phyloP scores from a whole-genome alignment of 306 rosid species.

The Datisca glomerata region DNA sequence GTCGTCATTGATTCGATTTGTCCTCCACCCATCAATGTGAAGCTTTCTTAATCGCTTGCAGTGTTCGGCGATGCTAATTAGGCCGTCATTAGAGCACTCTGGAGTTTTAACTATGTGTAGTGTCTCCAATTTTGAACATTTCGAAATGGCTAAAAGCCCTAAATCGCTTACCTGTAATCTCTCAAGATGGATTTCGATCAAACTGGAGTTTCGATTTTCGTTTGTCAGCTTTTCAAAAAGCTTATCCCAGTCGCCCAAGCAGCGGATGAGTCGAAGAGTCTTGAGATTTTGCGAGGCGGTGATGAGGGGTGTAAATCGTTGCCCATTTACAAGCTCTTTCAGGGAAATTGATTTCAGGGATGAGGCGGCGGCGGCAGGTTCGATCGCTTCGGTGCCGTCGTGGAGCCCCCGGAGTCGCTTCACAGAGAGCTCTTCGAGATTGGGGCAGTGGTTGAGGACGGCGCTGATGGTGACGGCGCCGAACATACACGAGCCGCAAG shows the following conservation, averaged over 20 bases:
- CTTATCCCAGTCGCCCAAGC: conserved; percentile 76
- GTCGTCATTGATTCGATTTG: conserved; percentile 58
- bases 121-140: conserved; percentile 40
- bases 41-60: conserved; percentile 65
- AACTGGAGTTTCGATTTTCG: conserved; percentile 19
- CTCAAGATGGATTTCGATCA: conserved; percentile 63
- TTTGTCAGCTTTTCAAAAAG: conserved; percentile 33
- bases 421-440: conserved; percentile 61
- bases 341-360: conserved; percentile 48
- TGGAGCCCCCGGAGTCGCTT: conserved; percentile 60
- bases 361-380: conserved; percentile 24
- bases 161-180: conserved; percentile 67
- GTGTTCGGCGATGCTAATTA: conserved; percentile 38
- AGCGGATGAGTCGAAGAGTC: conserved; percentile 47
- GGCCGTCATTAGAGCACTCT: conserved; percentile 56
- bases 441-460: conserved; percentile 31
- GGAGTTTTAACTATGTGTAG: conserved; percentile 56
- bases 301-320: conserved; percentile 49
- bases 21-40: conserved; percentile 85
- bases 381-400: conserved; percentile 28
- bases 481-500: conserved; percentile 56
- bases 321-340: conserved; percentile 59
- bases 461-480: conserved; percentile 52
- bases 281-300: conserved; percentile 47
- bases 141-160: conserved; percentile 53